Evolutionary conservation across 495 filamentous ascomycete genomes (phyloP).

Genomic region (Mytilinidion resinicola): DNA sequence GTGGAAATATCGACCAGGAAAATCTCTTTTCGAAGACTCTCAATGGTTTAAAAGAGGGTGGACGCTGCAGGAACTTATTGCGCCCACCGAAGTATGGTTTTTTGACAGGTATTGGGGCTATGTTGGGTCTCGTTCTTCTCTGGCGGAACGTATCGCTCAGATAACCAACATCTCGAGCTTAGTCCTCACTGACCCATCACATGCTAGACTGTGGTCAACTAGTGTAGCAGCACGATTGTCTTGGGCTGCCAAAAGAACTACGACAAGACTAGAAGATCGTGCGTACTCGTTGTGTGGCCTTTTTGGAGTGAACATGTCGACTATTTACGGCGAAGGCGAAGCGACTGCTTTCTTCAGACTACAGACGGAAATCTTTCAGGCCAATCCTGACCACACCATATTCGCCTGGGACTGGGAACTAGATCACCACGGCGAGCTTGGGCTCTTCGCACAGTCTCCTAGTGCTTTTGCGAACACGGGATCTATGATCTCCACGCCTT

Average conservation of each 20-base stretch:
- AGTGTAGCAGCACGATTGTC: slow-evolving; percentile 2
- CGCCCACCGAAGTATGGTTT: slow-evolving; percentile 2
- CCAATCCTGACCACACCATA: neutral
- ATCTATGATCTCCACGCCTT: no score
- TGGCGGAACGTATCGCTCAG: neutral
- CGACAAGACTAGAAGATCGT: slow-evolving; percentile 2
- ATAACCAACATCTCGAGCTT: neutral
- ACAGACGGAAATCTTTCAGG: slow-evolving; percentile 3
- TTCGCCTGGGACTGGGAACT: slow-evolving; percentile 3
- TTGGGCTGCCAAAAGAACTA: neutral
- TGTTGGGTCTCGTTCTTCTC: neutral
- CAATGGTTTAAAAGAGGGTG: neutral
- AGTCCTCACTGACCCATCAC: neutral
- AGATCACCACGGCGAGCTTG: no score
- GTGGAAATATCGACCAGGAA: no score
- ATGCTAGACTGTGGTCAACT: neutral
- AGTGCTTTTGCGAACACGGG: no score
- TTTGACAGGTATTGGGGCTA: neutral
- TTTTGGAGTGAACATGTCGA: slow-evolving; percentile 10
- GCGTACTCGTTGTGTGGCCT: slow-evolving; percentile 6
- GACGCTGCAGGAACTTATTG: slow-evolving; percentile 6
- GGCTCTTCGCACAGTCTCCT: no score
- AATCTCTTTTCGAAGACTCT: neutral
- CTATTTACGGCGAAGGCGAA: slow-evolving; percentile 5
- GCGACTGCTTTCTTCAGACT: neutral